Conservation (phyloP, 805 yeast genomes). For the Myxozyma udenii region DNA sequence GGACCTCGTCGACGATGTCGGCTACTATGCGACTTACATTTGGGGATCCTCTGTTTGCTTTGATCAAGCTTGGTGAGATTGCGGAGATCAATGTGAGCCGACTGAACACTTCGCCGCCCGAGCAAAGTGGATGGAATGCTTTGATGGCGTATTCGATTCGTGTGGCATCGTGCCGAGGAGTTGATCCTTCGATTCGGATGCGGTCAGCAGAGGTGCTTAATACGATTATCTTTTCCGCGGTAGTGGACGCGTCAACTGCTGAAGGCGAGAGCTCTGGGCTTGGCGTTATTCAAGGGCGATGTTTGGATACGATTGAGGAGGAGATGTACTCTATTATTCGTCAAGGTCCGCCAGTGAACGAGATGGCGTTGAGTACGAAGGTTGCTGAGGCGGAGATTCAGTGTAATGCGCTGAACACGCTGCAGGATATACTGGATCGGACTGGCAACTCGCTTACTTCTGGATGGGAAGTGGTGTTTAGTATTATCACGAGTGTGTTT, state of each 20-base stretch:
- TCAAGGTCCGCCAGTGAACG: conserved; percentile 22
- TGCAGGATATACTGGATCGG: conserved; percentile 72
- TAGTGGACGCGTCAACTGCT: conserved; percentile 21
- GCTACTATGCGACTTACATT: conserved; percentile 1
- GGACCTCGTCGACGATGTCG: not conserved
- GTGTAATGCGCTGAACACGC: conserved; percentile 56
- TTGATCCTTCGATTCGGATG: conserved; percentile 48
- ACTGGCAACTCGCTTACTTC: conserved; percentile 59
- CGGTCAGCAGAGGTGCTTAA: conserved; percentile 54
- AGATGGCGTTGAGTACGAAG: conserved; percentile 25
- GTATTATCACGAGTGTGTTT: conserved; percentile 44
- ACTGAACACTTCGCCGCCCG: conserved; percentile 38
- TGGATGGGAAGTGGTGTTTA: conserved; percentile 75
- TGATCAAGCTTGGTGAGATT: conserved; percentile 53
- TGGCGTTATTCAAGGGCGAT: conserved; percentile 40
- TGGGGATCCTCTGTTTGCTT: conserved; percentile 42
- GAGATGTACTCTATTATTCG: conserved; percentile 37
- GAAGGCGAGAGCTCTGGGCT: conserved; percentile 1
- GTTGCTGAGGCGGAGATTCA: conserved; percentile 66
- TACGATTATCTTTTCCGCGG: conserved; percentile 41
- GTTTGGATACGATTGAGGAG: conserved; percentile 46
- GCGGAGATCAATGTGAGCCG: conserved; percentile 52
- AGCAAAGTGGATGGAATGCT: conserved; percentile 48
- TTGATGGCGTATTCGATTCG: conserved; percentile 48
- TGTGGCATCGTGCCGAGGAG: conserved; percentile 46